Conservation (phyloP, 1,284 basidiomycete species). For the Coniophora puteana region DNA sequence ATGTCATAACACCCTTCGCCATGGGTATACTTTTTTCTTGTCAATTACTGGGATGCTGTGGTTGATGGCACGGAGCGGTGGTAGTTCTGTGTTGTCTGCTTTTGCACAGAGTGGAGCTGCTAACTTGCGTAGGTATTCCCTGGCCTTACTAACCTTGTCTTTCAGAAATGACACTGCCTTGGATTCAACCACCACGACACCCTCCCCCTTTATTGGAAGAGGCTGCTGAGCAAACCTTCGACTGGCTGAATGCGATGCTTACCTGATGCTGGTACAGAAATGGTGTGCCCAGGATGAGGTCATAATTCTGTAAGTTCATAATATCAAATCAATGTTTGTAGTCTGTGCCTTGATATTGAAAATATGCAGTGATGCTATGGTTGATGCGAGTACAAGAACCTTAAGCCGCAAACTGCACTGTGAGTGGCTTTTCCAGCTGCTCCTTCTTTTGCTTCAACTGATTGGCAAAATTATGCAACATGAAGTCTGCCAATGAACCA, state of each 20-base stretch:
- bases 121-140: too few relatives aligned
- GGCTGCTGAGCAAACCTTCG: not conserved
- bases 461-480: constrained; percentile 11
- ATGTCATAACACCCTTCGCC: too few relatives aligned
- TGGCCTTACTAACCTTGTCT: not conserved
- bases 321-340: constrained; percentile 10
- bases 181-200: constrained; percentile 5
- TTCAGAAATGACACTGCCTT: not conserved
- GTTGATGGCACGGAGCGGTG: constrained; percentile 32
- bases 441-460: constrained; percentile 10
- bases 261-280: constrained; percentile 10
- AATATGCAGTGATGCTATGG: not conserved
- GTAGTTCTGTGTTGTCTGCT: constrained; percentile 21
- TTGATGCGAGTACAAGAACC: constrained; percentile 20
- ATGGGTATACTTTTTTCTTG: constrained; percentile 27
- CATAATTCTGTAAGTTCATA: constrained; percentile 10
- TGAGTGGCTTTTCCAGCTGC: constrained; percentile 18
- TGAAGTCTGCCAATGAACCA: constrained; percentile 11
- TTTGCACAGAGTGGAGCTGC: too few relatives aligned
- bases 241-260: constrained; percentile 1
- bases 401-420: constrained; percentile 21
- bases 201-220: constrained; percentile 5
- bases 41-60: constrained; percentile 36
- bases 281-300: constrained; percentile 11
- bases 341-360: constrained; percentile 12